These are phyloP conservation scores for Wickerhamiella siamensis DNA, from an alignment of 805 yeast genomes.

Conservation along the genomic window DNA sequence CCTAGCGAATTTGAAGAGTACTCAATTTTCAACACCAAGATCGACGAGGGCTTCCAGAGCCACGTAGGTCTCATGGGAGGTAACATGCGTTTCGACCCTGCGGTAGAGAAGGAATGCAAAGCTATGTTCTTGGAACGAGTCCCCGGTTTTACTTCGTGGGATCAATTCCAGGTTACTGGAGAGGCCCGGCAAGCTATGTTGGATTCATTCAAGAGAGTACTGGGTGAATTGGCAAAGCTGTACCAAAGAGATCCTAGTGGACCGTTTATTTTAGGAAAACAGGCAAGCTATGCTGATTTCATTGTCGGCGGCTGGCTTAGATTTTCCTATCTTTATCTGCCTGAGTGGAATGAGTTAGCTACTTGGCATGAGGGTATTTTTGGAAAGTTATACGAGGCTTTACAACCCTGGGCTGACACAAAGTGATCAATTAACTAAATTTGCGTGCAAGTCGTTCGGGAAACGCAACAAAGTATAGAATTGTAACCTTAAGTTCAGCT, in stretches of 20 bases:
- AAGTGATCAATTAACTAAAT: too few relatives aligned
- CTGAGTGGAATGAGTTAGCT: not conserved
- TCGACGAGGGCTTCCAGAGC: not conserved
- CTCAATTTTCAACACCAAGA: not conserved
- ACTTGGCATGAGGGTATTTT: not conserved
- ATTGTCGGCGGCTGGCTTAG: not conserved
- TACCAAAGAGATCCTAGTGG: not conserved
- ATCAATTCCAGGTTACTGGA: not conserved
- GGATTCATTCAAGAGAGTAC: not conserved
- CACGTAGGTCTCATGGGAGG: not conserved
- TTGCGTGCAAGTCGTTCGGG: too few relatives aligned
- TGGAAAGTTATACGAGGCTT: not conserved
- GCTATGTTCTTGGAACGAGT: not conserved
- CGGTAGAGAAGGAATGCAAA: not conserved
- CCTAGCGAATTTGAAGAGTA: not conserved
- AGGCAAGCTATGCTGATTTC: not conserved
- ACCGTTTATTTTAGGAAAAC: not conserved
- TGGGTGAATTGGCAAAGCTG: not conserved
- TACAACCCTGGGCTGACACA: not conserved
- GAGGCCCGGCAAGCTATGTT: not conserved
- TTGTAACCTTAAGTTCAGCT: too few relatives aligned
- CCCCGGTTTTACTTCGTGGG: not conserved
- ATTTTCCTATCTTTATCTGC: not conserved
- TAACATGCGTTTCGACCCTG: not conserved
- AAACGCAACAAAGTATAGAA: too few relatives aligned